These are phyloP conservation scores for Eutrema yunnanense DNA, from an alignment of 345 rosid genomes.

Conservation along the genomic window DNA sequence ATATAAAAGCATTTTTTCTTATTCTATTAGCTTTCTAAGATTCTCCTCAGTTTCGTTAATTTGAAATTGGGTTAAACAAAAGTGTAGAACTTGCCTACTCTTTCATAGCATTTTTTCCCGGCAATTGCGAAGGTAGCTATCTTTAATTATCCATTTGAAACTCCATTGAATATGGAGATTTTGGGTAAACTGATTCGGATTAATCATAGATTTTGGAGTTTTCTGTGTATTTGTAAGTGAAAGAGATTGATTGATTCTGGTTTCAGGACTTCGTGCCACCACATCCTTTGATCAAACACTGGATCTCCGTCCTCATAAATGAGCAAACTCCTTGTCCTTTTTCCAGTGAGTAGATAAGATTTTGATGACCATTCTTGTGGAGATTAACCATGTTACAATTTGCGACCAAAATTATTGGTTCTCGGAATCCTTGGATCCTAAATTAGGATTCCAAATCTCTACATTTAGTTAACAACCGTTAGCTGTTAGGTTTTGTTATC, in stretches of 20 bases:
- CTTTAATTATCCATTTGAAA: not conserved
- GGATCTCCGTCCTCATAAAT: slow-evolving; percentile 82
- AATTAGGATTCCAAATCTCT: not conserved
- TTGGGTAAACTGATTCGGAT: slow-evolving; percentile 32
- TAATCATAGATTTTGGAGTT: not conserved
- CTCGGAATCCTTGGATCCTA: not conserved
- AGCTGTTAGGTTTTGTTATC: not conserved
- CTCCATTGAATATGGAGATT: not conserved
- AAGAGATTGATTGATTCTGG: not conserved
- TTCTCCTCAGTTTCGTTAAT: not conserved
- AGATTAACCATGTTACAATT: not conserved
- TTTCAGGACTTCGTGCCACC: slow-evolving; percentile 85
- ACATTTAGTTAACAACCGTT: not conserved
- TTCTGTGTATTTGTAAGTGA: not conserved
- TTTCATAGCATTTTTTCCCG: not conserved
- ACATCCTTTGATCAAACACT: slow-evolving; percentile 89
- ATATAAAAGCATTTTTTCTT: no score
- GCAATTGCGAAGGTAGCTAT: not conserved
- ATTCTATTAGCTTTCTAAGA: not conserved
- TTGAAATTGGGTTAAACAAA: no score
- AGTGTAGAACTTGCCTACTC: no score
- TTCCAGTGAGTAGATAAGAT: slow-evolving; percentile 49
- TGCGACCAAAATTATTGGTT: not conserved
- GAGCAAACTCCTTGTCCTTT: slow-evolving; percentile 79
- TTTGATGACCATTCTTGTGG: not conserved